Evolutionary conservation across 2,329 filamentous ascomycete genomes (phyloP), one percentile per base, ranked within the genome.

Genomic region (Scedosporium apiospermum): DNA sequence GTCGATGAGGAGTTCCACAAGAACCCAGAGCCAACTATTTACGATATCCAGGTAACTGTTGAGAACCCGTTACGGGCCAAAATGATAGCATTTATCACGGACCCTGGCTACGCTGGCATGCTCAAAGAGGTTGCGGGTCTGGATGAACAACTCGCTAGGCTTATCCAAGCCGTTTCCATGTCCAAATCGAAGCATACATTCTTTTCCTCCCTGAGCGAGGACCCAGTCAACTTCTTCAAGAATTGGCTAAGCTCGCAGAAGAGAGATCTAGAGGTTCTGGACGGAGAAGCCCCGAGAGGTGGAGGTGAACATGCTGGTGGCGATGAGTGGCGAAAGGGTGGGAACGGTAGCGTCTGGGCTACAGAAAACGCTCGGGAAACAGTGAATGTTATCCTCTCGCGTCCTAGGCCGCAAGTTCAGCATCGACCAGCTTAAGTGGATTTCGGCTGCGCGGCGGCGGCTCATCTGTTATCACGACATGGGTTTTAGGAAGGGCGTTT

Each of bases 191-290:
- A 96, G 72, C 91, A 96, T 72, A 85, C 88, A 16, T 99, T 99
- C 78, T 88, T 95, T 74, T 86, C 84, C 6, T 85, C 86, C 4
- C 80, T 98, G 66, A 85, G 87, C 64, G 85, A 88, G 66, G 92
- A 97, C 68, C 95, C 95, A 0, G 88, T 90, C 16, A 85, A 83
- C 12, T 98, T 98, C 69, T 82, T 97, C 64, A 87, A 85, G 66
- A 86, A 90, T 70, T 99, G 95, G 95, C 81, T 96, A 61, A 91
- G 88, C 69, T 93, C 89, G 16, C 95, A 99, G 78, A 92, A 92
- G 76, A 83, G 93, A 58, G 93, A 98, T 72, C 79, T 97, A 42
- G 92, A 96, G 70, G 86, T 95, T 6, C 88, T 97, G 58, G 82
- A 95, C 65, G 93, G 92, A 63, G 93, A 97, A 75, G 86, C 88